These are phyloP conservation scores for Talaromyces sp. DNA, from an alignment of 2,329 filamentous ascomycete species.

Conservation along the genomic window DNA sequence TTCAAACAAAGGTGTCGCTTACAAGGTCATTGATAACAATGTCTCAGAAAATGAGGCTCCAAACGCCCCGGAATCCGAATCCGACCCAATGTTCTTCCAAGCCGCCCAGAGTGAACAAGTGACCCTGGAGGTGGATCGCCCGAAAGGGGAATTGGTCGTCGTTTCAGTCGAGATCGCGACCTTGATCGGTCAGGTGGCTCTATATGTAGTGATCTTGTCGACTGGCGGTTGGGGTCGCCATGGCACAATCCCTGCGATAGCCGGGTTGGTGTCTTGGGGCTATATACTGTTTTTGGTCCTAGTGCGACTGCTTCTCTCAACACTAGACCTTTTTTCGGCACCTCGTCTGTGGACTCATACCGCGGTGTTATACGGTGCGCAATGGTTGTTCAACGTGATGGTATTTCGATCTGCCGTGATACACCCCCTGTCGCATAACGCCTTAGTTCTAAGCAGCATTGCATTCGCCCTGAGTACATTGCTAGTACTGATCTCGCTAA, in stretches of 20 bases:
- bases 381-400: conserved; percentile 77
- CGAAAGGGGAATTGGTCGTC: conserved; percentile 70
- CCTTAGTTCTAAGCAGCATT: conserved; percentile 67
- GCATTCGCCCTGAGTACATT: conserved; percentile 77
- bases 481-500: conserved; percentile 74
- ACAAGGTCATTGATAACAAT: conserved; percentile 51
- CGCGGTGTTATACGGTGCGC: conserved; percentile 74
- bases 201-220: conserved; percentile 68
- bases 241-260: conserved; percentile 63
- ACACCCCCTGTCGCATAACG: conserved; percentile 67
- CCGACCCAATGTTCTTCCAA: conserved; percentile 57
- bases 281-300: conserved; percentile 77
- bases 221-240: conserved; percentile 62
- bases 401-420: conserved; percentile 85
- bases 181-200: conserved; percentile 69
- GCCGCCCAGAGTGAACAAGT: conserved; percentile 53
- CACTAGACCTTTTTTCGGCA: conserved; percentile 64
- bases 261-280: conserved; percentile 73
- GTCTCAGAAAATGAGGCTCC: conserved; percentile 51
- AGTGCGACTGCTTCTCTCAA: conserved; percentile 68
- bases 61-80: conserved; percentile 50
- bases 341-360: conserved; percentile 92
- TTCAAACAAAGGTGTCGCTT: conserved; percentile 59
- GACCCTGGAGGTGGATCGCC: conserved; percentile 69
- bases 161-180: conserved; percentile 75